A percentile compares a stretch with the other conserved stretches of the same genome.
These are phyloP conservation scores for Camellia japonica DNA, from an alignment of 148 eudicot genomes.

Conservation along the genomic window DNA sequence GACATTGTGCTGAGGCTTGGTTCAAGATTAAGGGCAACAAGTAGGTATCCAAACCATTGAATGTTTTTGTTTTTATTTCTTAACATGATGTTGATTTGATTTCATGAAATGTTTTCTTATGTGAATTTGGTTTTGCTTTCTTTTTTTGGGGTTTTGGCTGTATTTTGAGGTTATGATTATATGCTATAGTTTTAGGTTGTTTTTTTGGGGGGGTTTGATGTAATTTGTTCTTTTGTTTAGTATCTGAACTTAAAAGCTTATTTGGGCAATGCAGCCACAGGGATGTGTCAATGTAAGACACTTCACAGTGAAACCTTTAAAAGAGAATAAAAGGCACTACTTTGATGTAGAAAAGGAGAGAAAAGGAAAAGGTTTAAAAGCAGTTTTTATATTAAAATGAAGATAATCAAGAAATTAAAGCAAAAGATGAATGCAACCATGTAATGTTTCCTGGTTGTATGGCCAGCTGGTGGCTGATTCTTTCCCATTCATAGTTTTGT, in stretches of 20 bases:
- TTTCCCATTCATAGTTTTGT: constrained; percentile 4
- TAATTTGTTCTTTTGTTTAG: not conserved
- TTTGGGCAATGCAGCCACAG: not conserved
- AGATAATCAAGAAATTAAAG: constrained; percentile 36
- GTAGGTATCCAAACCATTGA: constrained; percentile 34
- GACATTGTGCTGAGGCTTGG: constrained; percentile 90
- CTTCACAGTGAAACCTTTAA: not conserved
- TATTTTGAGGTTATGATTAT: constrained; percentile 8
- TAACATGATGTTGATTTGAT: not conserved
- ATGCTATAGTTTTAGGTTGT: not conserved
- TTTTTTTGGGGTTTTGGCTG: not conserved
- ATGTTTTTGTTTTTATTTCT: not conserved
- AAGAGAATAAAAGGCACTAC: not conserved
- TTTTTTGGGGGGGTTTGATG: not conserved
- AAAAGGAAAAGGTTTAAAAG: constrained; percentile 19
- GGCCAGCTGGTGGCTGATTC: constrained; percentile 21
- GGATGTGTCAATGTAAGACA: constrained; percentile 11
- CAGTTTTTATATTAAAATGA: constrained; percentile 19
- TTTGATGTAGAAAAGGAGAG: not conserved
- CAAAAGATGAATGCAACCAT: constrained; percentile 29
- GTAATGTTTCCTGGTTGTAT: constrained; percentile 18
- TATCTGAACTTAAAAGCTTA: not conserved
- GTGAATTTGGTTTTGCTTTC: not conserved
- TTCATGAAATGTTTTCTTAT: not conserved
- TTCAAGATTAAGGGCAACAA: constrained; percentile 91